phyloP scores from a whole-genome alignment of 2,329 filamentous ascomycete genomes.

The Diplodia corticola region DNA sequence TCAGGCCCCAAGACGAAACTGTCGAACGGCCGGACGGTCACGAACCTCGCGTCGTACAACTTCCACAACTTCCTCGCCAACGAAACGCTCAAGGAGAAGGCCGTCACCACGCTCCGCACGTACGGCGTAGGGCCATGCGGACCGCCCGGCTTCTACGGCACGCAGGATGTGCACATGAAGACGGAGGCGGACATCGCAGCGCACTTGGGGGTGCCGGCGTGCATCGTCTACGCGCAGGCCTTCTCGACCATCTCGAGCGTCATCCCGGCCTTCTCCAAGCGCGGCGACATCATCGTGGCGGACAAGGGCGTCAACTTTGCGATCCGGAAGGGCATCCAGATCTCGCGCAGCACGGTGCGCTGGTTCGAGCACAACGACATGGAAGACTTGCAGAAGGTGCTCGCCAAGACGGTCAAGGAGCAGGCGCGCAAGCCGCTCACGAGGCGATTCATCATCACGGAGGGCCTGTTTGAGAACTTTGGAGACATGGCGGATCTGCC shows the following conservation, averaged over 20 bases:
- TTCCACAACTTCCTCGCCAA: slow-evolving; percentile 97
- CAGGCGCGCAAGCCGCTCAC: slow-evolving; percentile 87
- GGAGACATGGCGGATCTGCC: slow-evolving; percentile 85
- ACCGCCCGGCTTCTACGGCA: slow-evolving; percentile 96
- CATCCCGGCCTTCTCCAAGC: slow-evolving; percentile 94
- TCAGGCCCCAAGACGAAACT: slow-evolving; percentile 90
- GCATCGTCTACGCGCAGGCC: slow-evolving; percentile 93
- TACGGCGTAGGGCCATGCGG: slow-evolving; percentile 97
- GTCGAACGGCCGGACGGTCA: slow-evolving; percentile 83
- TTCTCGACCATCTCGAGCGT: slow-evolving; percentile 97
- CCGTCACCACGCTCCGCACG: slow-evolving; percentile 86
- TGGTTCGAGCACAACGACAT: slow-evolving; percentile 98
- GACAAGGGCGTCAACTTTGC: slow-evolving; percentile 92
- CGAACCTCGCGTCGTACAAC: slow-evolving; percentile 92
- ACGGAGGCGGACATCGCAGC: slow-evolving; percentile 90
- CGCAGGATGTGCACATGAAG: slow-evolving; percentile 97
- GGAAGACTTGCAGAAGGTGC: slow-evolving; percentile 83
- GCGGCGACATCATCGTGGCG: slow-evolving; percentile 94
- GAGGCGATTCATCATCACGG: slow-evolving; percentile 90
- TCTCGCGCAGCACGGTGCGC: slow-evolving; percentile 82
- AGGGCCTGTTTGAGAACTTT: slow-evolving; percentile 87
- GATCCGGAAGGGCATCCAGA: slow-evolving; percentile 91
- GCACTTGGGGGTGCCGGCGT: slow-evolving; percentile 82
- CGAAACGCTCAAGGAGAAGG: slow-evolving; percentile 90
- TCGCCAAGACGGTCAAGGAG: slow-evolving; percentile 83